Percentiles rank a stretch among this genome's conserved stretches.
Conservation (phyloP, 2,329 filamentous ascomycete genomes). For the Ophiocordyceps camponoti-leonardi region DNA sequence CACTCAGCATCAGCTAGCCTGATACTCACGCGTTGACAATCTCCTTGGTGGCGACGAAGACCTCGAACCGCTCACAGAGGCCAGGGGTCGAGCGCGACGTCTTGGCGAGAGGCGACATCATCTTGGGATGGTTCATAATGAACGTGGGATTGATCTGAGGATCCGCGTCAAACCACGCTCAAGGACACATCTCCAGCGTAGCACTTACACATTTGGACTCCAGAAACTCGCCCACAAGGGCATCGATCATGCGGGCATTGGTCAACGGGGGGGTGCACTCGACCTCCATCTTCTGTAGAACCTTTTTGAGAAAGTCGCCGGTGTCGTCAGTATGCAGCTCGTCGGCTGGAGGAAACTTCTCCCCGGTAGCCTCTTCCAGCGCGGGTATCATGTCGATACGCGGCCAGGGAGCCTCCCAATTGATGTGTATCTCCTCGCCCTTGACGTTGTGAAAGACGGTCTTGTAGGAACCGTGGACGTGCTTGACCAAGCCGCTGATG, state of each 20-base stretch:
- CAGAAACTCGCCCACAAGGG: conserved; percentile 84
- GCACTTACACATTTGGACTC: conserved; percentile 58
- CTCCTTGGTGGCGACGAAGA: conserved; percentile 64
- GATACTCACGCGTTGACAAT: conserved; percentile 60
- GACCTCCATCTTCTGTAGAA: conserved; percentile 80
- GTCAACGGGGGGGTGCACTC: conserved; percentile 83
- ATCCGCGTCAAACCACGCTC: background rate
- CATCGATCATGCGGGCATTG: conserved; percentile 92
- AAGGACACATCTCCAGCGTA: background rate
- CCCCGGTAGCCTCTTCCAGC: conserved; percentile 74
- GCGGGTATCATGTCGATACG: conserved; percentile 79
- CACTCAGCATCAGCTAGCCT: no score
- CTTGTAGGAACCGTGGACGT: conserved; percentile 68
- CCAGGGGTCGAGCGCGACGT: conserved; percentile 69
- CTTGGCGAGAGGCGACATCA: conserved; percentile 88
- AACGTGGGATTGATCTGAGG: conserved; percentile 53
- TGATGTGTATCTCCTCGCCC: conserved; percentile 76
- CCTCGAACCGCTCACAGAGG: conserved; percentile 92
- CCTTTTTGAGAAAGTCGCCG: conserved; percentile 66
- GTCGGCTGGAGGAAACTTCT: conserved; percentile 83
- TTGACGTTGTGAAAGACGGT: conserved; percentile 76
- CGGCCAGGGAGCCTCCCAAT: conserved; percentile 93
- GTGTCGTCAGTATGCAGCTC: conserved; percentile 82
- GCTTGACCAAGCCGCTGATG: conserved; percentile 75
- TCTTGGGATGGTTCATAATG: conserved; percentile 43